These are phyloP conservation scores for Madurella fahalii DNA, from an alignment of 2,329 filamentous ascomycete species.

Conservation along the genomic window DNA sequence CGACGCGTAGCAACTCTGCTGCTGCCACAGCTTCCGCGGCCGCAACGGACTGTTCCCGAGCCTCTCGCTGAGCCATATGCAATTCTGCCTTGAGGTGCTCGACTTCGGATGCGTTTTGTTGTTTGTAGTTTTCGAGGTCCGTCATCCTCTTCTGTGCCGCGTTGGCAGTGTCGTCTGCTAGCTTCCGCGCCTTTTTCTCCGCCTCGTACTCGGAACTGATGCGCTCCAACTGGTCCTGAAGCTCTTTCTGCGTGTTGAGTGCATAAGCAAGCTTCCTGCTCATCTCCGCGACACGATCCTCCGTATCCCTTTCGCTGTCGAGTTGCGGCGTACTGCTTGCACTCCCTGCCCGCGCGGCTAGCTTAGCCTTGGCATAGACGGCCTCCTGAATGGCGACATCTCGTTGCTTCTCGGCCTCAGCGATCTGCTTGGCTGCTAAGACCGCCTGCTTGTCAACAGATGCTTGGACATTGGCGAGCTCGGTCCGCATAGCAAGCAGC, in stretches of 20 bases:
- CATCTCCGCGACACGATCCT: conserved; percentile 68
- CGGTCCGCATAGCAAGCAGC: conserved; percentile 82
- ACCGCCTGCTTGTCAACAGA: conserved; percentile 86
- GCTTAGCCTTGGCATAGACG: conserved; percentile 87
- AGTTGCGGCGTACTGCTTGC: conserved; percentile 56
- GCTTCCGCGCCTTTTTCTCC: conserved; percentile 73
- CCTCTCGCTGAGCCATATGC: conserved; percentile 71
- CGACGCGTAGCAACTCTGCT: conserved; percentile 72
- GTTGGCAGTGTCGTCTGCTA: conserved; percentile 83
- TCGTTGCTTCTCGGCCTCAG: conserved; percentile 89
- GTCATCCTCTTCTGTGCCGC: conserved; percentile 78
- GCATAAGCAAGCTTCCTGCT: conserved; percentile 78
- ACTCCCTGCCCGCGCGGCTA: conserved; percentile 71
- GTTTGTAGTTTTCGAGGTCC: conserved; percentile 79
- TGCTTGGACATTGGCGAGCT: conserved; percentile 82
- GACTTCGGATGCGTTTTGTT: conserved; percentile 77
- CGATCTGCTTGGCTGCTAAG: conserved; percentile 81
- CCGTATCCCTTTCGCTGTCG: conserved; percentile 56
- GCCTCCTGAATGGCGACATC: conserved; percentile 94
- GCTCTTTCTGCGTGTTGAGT: conserved; percentile 71
- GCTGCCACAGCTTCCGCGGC: conserved; percentile 72
- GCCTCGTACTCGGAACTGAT: conserved; percentile 68
- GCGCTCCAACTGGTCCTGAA: conserved; percentile 72
- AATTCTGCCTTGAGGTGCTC: conserved; percentile 83
- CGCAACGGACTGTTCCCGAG: conserved; percentile 75